phyloP scores from a whole-genome alignment of 345 rosid species.

The Aquilaria sinensis region DNA sequence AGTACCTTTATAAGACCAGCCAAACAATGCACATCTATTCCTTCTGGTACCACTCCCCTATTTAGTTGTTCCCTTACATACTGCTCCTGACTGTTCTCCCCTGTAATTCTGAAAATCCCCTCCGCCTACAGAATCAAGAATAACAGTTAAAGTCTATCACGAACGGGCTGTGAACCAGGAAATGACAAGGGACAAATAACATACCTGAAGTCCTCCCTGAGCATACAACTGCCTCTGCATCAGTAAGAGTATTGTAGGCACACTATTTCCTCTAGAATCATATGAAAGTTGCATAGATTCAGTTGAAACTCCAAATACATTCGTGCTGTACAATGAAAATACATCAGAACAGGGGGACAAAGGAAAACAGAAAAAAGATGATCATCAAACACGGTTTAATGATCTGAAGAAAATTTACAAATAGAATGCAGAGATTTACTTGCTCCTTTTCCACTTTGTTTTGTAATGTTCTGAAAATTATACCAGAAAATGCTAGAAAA shows the following conservation, averaged over 20 bases:
- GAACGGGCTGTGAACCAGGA: slow-evolving; percentile 3
- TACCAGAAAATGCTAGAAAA: no score
- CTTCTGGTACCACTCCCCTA: slow-evolving; percentile 67
- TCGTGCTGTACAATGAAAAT: slow-evolving; percentile 50
- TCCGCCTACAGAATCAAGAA: slow-evolving; percentile 52
- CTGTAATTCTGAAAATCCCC: slow-evolving; percentile 93
- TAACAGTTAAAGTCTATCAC: neutral
- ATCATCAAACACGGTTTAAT: neutral
- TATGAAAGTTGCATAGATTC: slow-evolving; percentile 96
- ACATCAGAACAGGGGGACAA: neutral
- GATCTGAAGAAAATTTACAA: neutral
- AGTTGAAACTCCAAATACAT: slow-evolving; percentile 93
- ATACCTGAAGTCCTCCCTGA: slow-evolving; percentile 80
- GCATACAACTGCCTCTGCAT: slow-evolving; percentile 83
- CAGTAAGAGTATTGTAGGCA: slow-evolving; percentile 80
- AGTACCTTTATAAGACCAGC: slow-evolving; percentile 94
- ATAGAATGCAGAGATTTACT: no score
- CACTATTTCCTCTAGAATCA: slow-evolving; percentile 89
- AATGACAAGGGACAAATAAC: neutral
- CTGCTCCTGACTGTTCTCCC: slow-evolving; percentile 90
- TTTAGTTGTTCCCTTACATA: slow-evolving; percentile 82
- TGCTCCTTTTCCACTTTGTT: no score
- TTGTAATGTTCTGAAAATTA: no score
- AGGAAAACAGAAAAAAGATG: neutral
- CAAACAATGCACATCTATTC: slow-evolving; percentile 86